These are phyloP conservation scores for Eleusine coracana DNA, from an alignment of 176 grass and related monocot genomes.

Conservation along the genomic window DNA sequence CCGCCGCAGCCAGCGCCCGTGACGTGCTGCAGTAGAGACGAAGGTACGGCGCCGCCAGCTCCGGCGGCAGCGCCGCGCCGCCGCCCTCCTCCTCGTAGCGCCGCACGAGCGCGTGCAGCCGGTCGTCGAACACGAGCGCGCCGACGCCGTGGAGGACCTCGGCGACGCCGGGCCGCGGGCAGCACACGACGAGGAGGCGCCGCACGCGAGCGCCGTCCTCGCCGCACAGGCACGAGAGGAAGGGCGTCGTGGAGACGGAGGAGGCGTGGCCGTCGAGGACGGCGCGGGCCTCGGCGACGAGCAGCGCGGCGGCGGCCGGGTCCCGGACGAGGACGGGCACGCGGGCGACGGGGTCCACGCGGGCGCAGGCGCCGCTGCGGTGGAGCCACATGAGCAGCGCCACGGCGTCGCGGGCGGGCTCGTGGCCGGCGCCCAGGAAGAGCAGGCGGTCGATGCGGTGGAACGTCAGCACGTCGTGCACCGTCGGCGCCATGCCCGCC, in stretches of 20 bases:
- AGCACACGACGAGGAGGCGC: constrained; percentile 33
- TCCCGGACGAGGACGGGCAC: constrained; percentile 3
- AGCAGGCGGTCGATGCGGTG: constrained; percentile 70
- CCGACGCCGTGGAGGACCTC: constrained; percentile 49
- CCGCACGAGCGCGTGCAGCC: constrained; percentile 41
- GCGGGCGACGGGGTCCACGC: constrained; percentile 40
- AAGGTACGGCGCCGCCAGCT: constrained; percentile 39
- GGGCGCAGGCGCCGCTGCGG: background rate
- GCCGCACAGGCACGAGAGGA: constrained; percentile 29
- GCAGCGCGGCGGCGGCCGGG: constrained; percentile 27
- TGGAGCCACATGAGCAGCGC: constrained; percentile 75
- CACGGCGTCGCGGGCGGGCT: constrained; percentile 59
- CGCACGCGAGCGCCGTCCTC: constrained; percentile 18
- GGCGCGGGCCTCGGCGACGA: constrained; percentile 53
- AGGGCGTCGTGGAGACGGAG: background rate
- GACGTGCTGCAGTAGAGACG: no score
- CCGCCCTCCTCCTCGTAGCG: constrained; percentile 33
- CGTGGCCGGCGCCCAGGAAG: constrained; percentile 26
- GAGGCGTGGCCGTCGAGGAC: constrained; percentile 35
- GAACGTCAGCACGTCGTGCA: constrained; percentile 70
- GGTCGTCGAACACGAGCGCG: constrained; percentile 60
- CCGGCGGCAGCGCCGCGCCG: constrained; percentile 25
- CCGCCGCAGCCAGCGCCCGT: no score
- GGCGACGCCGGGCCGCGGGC: constrained; percentile 31
- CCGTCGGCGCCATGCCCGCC: constrained; percentile 41